Percentiles rank a stretch among this genome's conserved stretches.
Evolutionary conservation across 1,284 basidiomycete species (phyloP).

Genomic region (Cryptococcus sp.): DNA sequence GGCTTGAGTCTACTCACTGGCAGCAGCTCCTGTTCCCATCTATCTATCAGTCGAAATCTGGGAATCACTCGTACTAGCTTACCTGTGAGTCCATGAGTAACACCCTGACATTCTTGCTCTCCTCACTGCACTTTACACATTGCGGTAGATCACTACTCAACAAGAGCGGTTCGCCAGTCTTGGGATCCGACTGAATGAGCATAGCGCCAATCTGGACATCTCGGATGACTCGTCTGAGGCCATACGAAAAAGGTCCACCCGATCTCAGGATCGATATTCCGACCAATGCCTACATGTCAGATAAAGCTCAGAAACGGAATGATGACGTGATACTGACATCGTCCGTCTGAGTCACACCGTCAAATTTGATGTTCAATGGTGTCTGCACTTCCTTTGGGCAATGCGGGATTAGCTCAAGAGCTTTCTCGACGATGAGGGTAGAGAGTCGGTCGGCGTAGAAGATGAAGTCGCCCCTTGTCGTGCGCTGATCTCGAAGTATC

Average conservation of each 20-base stretch:
- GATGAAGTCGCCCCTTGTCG: constrained; percentile 71
- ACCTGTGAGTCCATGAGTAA: constrained; percentile 90
- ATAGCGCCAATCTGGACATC: constrained; percentile 84
- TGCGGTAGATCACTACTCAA: constrained; percentile 75
- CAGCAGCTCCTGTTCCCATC: constrained; percentile 90
- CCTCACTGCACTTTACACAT: constrained; percentile 61
- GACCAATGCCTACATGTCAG: constrained; percentile 28
- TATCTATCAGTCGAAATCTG: too few relatives aligned
- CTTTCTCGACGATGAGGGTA: constrained; percentile 77
- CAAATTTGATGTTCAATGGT: constrained; percentile 57
- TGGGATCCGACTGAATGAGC: constrained; percentile 81
- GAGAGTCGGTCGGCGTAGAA: constrained; percentile 67
- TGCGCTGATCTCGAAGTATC: constrained; percentile 67
- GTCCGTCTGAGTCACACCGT: constrained; percentile 62
- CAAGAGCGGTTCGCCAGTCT: constrained; percentile 81
- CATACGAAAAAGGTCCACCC: constrained; percentile 83
- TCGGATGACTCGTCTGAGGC: constrained; percentile 81
- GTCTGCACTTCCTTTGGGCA: constrained; percentile 62
- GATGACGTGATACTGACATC: constrained; percentile 40
- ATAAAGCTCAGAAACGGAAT: constrained; percentile 1
- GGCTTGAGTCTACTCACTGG: constrained; percentile 50
- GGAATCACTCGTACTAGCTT: too few relatives aligned
- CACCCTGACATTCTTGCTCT: constrained; percentile 69
- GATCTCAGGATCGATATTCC: constrained; percentile 46
- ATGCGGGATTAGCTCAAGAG: constrained; percentile 75